phyloP scores from a whole-genome alignment of 306 rosid genomes.

The Malus domestica region ASM211411v1 NC_041803.1:6208501-6209000 shows the following conservation, averaged over 20 bases:
- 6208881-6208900: slow-evolving; percentile 4
- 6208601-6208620: slow-evolving; percentile 5
- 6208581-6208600: not conserved
- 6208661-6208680: not conserved
- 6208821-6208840: not conserved
- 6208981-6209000: not conserved
- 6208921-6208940: slow-evolving; percentile 4
- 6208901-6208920: slow-evolving; percentile 31
- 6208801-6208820: not conserved
- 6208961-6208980: not conserved
- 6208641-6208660: not conserved
- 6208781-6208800: not conserved
- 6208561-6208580: no score
- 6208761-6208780: not conserved
- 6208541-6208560: no score
- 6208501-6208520: no score
- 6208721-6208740: not conserved
- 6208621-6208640: not conserved
- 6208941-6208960: slow-evolving; percentile 10
- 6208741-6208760: not conserved
- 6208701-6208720: not conserved
- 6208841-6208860: slow-evolving; percentile 8
- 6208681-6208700: not conserved
- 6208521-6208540: no score
- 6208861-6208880: not conserved